phyloP scores from a whole-genome alignment of 257 asterid genomes.

The Ajuga chamaepitys region DNA sequence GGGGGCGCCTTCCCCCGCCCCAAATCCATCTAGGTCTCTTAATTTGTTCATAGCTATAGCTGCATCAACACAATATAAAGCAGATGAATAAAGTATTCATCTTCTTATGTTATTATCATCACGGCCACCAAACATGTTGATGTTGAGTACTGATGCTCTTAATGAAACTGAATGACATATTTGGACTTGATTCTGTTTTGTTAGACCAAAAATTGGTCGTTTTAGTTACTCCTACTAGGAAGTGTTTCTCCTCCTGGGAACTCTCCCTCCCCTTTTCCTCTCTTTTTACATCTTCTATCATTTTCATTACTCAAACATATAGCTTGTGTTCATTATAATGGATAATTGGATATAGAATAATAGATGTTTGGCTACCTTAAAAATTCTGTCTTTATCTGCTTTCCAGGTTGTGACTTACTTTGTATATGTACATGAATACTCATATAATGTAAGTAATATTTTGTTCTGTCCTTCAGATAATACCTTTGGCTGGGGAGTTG shows the following conservation, averaged over 20 bases:
- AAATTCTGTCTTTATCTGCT: not conserved
- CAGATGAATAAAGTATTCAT: not conserved
- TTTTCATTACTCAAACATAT: not conserved
- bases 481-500: conserved; percentile 62
- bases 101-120: not conserved
- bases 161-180: not conserved
- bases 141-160: not conserved
- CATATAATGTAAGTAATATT: not conserved
- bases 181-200: not conserved
- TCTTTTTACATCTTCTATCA: not conserved
- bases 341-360: no score
- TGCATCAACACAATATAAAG: not conserved
- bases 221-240: not conserved
- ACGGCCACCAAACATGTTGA: not conserved
- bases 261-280: not conserved
- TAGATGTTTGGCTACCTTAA: not conserved
- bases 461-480: conserved; percentile 30
- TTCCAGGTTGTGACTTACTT: not conserved
- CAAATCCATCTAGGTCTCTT: not conserved
- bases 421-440: not conserved
- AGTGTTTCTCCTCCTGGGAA: not conserved
- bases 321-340: not conserved
- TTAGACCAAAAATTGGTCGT: not conserved
- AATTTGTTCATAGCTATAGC: not conserved
- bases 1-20: no score